Evolutionary conservation across 225 moss, liverwort and hornwort species (phyloP), one percentile per base, ranked within the genome.

Genomic region (Pseudoscleropodium purum): DNA sequence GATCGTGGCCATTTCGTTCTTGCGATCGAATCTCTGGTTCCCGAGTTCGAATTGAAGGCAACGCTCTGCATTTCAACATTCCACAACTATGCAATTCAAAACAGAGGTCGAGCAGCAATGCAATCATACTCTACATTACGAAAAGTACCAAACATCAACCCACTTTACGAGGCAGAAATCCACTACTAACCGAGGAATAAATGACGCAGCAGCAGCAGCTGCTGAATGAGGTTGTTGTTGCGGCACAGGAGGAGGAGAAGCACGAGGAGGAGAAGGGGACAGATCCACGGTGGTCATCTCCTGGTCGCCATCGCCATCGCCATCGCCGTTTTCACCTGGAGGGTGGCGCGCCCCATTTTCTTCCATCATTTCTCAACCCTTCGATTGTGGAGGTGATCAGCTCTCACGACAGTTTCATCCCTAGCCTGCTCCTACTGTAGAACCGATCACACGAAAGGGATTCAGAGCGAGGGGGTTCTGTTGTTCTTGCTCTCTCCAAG

Each of bases 201-300:
- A 81, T 45, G 88, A 83, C 25, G 39, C 68, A 76, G 75, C 56
- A 84, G 88, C 89, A 51, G 84, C 89, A n/a, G 84, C 66, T 45
- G 67, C 64, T 64, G 83, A n/a, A 33, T 43, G n/a, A 37, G 24
- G 74, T 30, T 90, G 91, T 19, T 89, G 91, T 17, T 83, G 90
- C 79, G 64, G 88, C 60, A n/a, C 81, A 68, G 91, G 60, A 88
- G 87, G 91, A 88, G 94, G 79, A 84, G 84, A 88, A 86, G 92
- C 85, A 80, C 69, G 90, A 82, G 94, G 88, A 80, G 94, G 89
- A 66, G 97, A 95, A 88, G 96, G 92, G 34, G 97, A 94, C 66
- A 98, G 96, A 92, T 98, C 96, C 87, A 96, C 96, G 63, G 91
- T 90, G 73, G 94, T 95, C 97, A 98, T 94, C 85, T 98, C 98